Conservation (phyloP, 2,329 filamentous ascomycete species). For the Lachnellula occidentalis region DNA sequence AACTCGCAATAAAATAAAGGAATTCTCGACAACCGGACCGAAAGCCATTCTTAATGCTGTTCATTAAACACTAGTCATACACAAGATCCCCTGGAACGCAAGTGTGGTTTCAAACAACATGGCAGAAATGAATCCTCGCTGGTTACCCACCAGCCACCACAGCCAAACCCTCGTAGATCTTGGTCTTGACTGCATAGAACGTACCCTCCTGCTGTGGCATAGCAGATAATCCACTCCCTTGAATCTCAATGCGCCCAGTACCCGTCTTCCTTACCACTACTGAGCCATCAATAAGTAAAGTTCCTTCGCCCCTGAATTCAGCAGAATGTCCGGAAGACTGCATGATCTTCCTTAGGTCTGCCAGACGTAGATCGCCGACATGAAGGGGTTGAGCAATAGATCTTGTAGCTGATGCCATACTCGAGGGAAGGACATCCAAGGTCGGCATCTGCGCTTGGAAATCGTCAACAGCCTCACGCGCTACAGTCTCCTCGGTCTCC, state of each 20-base stretch:
- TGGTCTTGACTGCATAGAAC: conserved; percentile 81
- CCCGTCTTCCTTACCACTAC: conserved; percentile 86
- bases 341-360: conserved; percentile 82
- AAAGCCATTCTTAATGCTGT: not conserved
- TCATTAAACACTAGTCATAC: conserved; percentile 17
- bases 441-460: conserved; percentile 23
- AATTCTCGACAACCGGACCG: no score
- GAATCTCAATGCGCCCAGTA: conserved; percentile 82
- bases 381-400: conserved; percentile 83
- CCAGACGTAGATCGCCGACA: conserved; percentile 85
- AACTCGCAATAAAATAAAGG: no score
- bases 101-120: not conserved
- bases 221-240: conserved; percentile 60
- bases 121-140: not conserved
- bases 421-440: conserved; percentile 46
- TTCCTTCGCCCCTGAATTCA: conserved; percentile 91
- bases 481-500: conserved; percentile 33
- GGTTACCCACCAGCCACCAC: conserved; percentile 56
- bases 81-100: conserved; percentile 8
- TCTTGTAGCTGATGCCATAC: conserved; percentile 65
- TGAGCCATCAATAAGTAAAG: conserved; percentile 78
- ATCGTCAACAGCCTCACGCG: conserved; percentile 16
- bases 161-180: conserved; percentile 90
- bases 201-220: conserved; percentile 50
- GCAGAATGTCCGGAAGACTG: conserved; percentile 76